Evolutionary conservation across 192 early-diverging fungal species (phyloP).

Genomic region (Entomortierella lignicola): DNA sequence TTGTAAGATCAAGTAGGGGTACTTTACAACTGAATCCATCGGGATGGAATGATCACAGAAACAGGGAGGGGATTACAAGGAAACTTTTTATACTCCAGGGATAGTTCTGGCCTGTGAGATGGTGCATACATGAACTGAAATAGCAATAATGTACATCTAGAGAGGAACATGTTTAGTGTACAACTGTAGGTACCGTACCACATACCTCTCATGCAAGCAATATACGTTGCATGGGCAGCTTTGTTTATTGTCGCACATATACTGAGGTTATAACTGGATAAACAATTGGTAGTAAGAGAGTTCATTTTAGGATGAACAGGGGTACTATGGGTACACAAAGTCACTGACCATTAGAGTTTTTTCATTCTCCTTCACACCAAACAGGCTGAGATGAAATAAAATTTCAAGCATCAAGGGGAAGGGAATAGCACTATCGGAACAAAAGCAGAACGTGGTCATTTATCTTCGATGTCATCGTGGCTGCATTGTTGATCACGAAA

Average conservation of each 20-base stretch:
- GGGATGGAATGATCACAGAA: no score
- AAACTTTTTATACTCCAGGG: neutral
- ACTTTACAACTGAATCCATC: neutral
- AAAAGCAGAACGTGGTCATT: neutral
- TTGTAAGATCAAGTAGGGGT: neutral
- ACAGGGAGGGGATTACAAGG: neutral
- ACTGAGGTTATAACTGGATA: neutral
- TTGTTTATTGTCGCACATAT: neutral
- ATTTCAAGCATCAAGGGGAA: neutral
- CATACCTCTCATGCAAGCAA: slow-evolving; percentile 8
- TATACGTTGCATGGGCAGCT: slow-evolving; percentile 10
- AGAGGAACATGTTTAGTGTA: no score
- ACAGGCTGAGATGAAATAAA: neutral
- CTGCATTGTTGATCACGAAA: neutral
- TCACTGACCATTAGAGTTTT: neutral
- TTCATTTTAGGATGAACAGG: neutral
- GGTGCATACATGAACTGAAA: no score
- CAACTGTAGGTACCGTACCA: no score
- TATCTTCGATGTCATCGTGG: neutral
- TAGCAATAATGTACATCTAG: no score
- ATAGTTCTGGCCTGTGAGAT: no score
- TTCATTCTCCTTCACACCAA: neutral
- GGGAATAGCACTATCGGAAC: neutral
- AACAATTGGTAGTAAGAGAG: neutral
- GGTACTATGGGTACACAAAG: neutral